Percentiles rank a stretch among this genome's conserved stretches.
These are phyloP conservation scores for Sclerotinia nivalis DNA, from an alignment of 2,329 filamentous ascomycete species.

Conservation along the genomic window DNA sequence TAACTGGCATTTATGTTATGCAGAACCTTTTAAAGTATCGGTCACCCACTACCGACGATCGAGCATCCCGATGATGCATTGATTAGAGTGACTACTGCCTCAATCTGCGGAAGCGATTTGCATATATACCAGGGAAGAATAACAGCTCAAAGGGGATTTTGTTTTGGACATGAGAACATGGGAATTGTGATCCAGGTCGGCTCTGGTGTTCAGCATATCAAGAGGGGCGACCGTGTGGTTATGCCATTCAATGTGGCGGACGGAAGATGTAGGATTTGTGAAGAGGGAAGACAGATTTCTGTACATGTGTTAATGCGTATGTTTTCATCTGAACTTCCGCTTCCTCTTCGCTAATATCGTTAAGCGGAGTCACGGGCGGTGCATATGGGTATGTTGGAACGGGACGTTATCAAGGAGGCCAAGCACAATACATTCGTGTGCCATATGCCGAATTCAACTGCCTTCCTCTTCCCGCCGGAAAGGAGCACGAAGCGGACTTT, in stretches of 20 bases:
- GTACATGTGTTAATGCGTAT: conserved; percentile 61
- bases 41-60: conserved; percentile 59
- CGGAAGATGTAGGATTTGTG: conserved; percentile 83
- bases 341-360: not conserved
- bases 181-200: conserved; percentile 72
- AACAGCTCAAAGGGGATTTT: conserved; percentile 60
- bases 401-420: conserved; percentile 65
- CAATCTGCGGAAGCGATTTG: conserved; percentile 36
- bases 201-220: conserved; percentile 64
- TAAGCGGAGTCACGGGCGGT: conserved; percentile 55
- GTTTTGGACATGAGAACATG: conserved; percentile 82
- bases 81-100: conserved; percentile 48
- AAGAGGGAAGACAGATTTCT: conserved; percentile 73
- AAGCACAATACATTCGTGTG: conserved; percentile 66
- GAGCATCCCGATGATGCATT: conserved; percentile 50
- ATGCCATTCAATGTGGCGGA: conserved; percentile 82
- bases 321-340: not conserved
- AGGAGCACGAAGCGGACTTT: conserved; percentile 65
- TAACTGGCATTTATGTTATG: not conserved
- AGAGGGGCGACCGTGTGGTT: conserved; percentile 76
- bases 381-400: conserved; percentile 64
- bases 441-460: conserved; percentile 69
- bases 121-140: conserved; percentile 67
- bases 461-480: conserved; percentile 60
- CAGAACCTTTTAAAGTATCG: conserved; percentile 48